Evolutionary conservation across 176 grass and related monocot species (phyloP), one percentile per base, ranked within the genome.

Genomic region (Carex myosuroides): DNA sequence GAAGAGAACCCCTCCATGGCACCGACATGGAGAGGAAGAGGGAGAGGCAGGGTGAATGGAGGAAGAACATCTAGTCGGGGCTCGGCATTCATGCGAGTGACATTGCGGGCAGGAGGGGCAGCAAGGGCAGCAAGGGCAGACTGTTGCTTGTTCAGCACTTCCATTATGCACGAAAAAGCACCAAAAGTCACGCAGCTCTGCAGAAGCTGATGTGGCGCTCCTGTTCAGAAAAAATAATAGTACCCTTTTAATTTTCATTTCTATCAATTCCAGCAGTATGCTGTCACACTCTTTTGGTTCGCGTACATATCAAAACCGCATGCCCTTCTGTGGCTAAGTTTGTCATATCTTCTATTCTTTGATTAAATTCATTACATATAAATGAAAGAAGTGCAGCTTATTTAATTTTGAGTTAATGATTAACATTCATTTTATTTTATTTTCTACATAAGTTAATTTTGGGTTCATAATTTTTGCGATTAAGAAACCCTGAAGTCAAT

Each of bases 81-180:
- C 52, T 80, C 17, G 6, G 72, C 55, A 56, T 6, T 68, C 37
- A 1, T 24, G 79, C 79, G 64, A 10, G 4, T 82, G 3, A 35
- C 66, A 5, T 37, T 62, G 13, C 61, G 24, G 0, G 16, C 57
- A 37, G 63, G 80, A 42, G 87, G 72, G 83, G 62, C 64, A 24
- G 93, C 96, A 86, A 93, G 72, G 83, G 62, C 64, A 24, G 93
- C 96, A 86, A 93, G 75, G 39, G 96, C 96, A 65, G 85, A 79
- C 66, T 99, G 93, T 69, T 92, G 91, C 80, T 94, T 99, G 87
- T 94, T 99, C 11, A 99, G 88, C 2, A 91, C 96, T 85, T 99
- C 96, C 90, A 99, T 95, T 81, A 99, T 83, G 61, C 88, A 99
- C 3, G 96, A 99, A 86, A 99, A 95, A 58, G 93, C 91, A 60